Evolutionary conservation across 2,329 filamentous ascomycete genomes (phyloP), one percentile per base, ranked within the genome.

Genomic region (Penicillium freii): DNA sequence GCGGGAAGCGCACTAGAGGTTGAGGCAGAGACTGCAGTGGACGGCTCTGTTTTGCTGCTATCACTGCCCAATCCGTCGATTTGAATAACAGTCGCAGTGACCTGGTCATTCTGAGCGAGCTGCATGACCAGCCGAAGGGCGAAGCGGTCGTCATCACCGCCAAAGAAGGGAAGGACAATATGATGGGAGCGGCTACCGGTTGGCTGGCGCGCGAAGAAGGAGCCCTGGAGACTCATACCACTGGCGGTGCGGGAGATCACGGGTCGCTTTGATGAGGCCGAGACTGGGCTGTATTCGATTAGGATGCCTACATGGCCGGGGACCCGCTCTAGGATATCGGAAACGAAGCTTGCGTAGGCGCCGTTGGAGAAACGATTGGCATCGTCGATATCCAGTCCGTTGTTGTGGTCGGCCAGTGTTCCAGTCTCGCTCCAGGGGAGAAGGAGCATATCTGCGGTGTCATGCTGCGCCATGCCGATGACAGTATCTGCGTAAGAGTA

Each of bases 351-450:
- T 5, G 87, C 83, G 71, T 96, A 93, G 0, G 82, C 73, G 2
- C 81, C 81, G 31, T 82, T 83, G 3, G 78, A 78, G 58, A 91
- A 87, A 38, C 82, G 79, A 58, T 78, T 78, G 2, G 77, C 75
- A n/a, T 78, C 82, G 52, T 87, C 78, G 27, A 80, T 78, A 2
- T 76, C 71, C 5, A 81, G 77, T 5, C 78, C 74, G 36, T 67
- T 81, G 73, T 69, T 78, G 40, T 86, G 83, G 60, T 97, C 92
- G 9, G 82, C 83, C 65, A 93, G 82, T 59, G 84, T 85, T 13
- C 91, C 91, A 0, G 87, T 88, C 65, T 95, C 90, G 66, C 89
- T 93, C 93, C 94, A 97, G 0, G 93, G 93, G 6, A 97, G 83
- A 4, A 97, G 80, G 6, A 96, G 81, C 27, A 93, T 83, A 66